Evolutionary conservation across 495 filamentous ascomycete genomes (phyloP).

Genomic region (Rostrohypoxylon terebratum): DNA sequence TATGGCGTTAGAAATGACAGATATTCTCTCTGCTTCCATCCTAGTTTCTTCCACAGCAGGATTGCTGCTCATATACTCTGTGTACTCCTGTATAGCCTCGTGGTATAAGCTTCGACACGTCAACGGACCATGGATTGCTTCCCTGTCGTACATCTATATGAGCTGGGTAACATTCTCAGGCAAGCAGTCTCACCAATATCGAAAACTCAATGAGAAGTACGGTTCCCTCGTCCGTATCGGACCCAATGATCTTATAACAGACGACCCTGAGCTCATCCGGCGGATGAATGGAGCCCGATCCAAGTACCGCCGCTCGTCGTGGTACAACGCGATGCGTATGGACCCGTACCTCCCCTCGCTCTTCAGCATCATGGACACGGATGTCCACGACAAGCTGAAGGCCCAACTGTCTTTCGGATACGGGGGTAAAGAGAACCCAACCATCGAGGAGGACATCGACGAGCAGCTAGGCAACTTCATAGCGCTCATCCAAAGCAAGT

Average conservation of each 20-base stretch:
- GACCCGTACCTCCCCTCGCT: constrained; percentile 42
- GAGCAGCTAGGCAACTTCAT: constrained; percentile 53
- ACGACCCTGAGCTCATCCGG: constrained; percentile 54
- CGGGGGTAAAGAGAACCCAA: constrained; percentile 57
- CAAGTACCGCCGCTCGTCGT: constrained; percentile 49
- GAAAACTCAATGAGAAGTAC: constrained; percentile 36
- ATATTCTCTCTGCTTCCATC: constrained; percentile 7
- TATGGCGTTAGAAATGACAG: constrained; percentile 19
- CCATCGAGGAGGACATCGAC: constrained; percentile 56
- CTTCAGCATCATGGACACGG: constrained; percentile 23
- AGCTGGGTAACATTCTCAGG: constrained; percentile 33
- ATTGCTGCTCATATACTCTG: background rate
- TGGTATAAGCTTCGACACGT: constrained; percentile 46
- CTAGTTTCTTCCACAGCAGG: background rate
- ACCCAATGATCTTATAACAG: constrained; percentile 53
- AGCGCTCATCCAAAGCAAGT: constrained; percentile 53
- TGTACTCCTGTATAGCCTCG: constrained; percentile 27
- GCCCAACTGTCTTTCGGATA: constrained; percentile 56
- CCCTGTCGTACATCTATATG: constrained; percentile 45
- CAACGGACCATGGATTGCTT: constrained; percentile 39
- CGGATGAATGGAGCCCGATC: constrained; percentile 55
- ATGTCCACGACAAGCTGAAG: constrained; percentile 53
- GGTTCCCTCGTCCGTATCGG: constrained; percentile 56
- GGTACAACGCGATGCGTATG: constrained; percentile 53
- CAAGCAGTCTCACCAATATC: constrained; percentile 32